These are phyloP conservation scores for Chondrus crispus DNA, from an alignment of 23 red algal genomes.

Conservation along the genomic window DNA sequence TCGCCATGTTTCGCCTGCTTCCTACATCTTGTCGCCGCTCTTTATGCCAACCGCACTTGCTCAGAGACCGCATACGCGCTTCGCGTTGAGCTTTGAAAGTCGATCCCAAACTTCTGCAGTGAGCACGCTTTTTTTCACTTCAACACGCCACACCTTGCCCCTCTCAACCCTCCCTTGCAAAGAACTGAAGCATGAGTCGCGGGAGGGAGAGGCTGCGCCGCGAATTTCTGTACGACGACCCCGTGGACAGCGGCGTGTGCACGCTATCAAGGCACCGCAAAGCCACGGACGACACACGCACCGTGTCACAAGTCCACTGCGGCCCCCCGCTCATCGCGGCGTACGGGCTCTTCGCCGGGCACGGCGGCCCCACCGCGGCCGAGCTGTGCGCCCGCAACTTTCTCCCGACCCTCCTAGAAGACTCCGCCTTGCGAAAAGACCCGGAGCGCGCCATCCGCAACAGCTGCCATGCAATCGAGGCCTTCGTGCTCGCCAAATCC, in stretches of 20 bases:
- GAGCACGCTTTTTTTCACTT: no score
- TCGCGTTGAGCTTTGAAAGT: no score
- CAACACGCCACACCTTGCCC: no score
- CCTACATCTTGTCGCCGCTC: no score
- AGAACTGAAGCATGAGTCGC: constrained; percentile 35
- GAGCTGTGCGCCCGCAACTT: constrained; percentile 54
- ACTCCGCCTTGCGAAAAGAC: constrained; percentile 17
- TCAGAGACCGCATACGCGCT: no score
- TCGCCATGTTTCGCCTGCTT: no score
- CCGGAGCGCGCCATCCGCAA: constrained; percentile 48
- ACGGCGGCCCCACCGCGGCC: constrained; percentile 30
- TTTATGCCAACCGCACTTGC: no score
- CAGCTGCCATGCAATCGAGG: constrained; percentile 46
- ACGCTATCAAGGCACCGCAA: constrained; percentile 24
- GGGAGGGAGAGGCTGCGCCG: constrained; percentile 39
- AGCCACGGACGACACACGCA: constrained; percentile 43
- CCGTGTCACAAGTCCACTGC: constrained; percentile 41
- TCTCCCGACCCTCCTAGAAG: constrained; percentile 37
- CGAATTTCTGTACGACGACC: constrained; percentile 61
- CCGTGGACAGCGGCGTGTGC: constrained; percentile 47
- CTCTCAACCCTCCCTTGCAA: no score
- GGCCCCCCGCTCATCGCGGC: constrained; percentile 20
- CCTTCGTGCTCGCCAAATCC: constrained; percentile 59
- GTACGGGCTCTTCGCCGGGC: constrained; percentile 53
- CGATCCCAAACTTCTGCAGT: no score